These are phyloP conservation scores for Triglochin maritima DNA, from an alignment of 106 monocot genomes.

Conservation along the genomic window DNA sequence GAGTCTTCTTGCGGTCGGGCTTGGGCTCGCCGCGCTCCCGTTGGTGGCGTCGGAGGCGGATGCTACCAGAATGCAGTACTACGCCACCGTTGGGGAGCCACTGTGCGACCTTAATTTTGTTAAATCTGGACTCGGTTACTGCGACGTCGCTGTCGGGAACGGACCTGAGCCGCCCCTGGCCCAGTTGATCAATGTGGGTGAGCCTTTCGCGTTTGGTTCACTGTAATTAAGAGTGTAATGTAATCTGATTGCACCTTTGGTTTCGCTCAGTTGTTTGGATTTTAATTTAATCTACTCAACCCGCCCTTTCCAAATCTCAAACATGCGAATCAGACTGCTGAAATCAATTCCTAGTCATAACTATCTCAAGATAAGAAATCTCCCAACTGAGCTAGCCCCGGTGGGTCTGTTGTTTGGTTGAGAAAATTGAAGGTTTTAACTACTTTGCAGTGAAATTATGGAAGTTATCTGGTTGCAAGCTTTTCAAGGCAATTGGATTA, in stretches of 20 bases:
- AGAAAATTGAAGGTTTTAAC: too few species aligned
- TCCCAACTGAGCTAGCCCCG: too few species aligned
- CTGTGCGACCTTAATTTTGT: conserved; percentile 63
- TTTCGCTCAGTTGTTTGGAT: neutral
- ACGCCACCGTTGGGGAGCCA: conserved; percentile 76
- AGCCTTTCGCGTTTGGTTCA: too few species aligned
- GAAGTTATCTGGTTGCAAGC: too few species aligned
- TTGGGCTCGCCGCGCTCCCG: conserved; percentile 34
- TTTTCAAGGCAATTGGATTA: too few species aligned
- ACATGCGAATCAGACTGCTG: neutral
- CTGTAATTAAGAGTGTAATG: neutral
- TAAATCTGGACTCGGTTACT: conserved; percentile 83
- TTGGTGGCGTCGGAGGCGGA: conserved; percentile 31
- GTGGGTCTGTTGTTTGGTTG: too few species aligned
- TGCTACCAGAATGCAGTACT: conserved; percentile 80
- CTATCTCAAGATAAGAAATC: neutral
- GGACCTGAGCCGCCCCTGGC: conserved; percentile 55
- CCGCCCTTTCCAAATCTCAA: neutral
- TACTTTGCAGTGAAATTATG: too few species aligned
- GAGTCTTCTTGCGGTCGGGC: conserved; percentile 34
- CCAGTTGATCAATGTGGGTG: conserved; percentile 81
- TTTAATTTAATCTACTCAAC: conserved; percentile 2
- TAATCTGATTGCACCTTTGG: neutral
- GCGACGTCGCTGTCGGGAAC: conserved; percentile 52
- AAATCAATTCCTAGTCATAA: neutral